A percentile compares a stretch with the other conserved stretches of the same genome.
These are phyloP conservation scores for Macrotyloma uniflorum DNA, from an alignment of 306 rosid species.

Conservation along the genomic window DNA sequence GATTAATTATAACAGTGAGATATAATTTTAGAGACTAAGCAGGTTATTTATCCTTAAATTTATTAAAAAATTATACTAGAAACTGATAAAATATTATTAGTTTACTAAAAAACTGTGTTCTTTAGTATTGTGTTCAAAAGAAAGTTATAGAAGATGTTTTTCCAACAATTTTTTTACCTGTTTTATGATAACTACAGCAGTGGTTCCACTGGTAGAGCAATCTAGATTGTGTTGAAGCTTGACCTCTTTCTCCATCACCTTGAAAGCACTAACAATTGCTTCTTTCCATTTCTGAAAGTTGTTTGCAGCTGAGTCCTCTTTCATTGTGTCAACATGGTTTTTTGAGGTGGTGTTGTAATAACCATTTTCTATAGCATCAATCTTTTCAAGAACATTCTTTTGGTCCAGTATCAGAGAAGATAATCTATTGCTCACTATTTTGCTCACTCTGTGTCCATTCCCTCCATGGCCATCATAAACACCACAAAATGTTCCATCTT, in stretches of 20 bases:
- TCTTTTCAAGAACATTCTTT: slow-evolving; percentile 36
- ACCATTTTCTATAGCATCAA: not conserved
- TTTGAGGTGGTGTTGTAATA: not conserved
- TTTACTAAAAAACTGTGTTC: too few relatives aligned
- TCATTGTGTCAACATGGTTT: not conserved
- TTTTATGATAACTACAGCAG: slow-evolving; percentile 67
- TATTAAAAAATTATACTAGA: too few relatives aligned
- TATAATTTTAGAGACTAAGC: too few relatives aligned
- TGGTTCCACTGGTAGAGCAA: slow-evolving; percentile 64
- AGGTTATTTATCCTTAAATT: too few relatives aligned
- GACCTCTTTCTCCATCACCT: slow-evolving; percentile 73
- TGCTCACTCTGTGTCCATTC: slow-evolving; percentile 71
- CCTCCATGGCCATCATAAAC: slow-evolving; percentile 89
- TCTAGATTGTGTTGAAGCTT: slow-evolving; percentile 64
- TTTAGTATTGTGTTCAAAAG: too few relatives aligned
- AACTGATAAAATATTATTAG: too few relatives aligned
- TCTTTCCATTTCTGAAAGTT: slow-evolving; percentile 50
- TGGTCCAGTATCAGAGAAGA: slow-evolving; percentile 53
- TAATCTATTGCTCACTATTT: slow-evolving; percentile 51
- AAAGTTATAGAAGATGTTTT: too few relatives aligned
- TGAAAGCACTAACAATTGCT: slow-evolving; percentile 56
- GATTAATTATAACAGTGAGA: too few relatives aligned
- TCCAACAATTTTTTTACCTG: slow-evolving; percentile 44
- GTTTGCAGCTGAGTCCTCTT: slow-evolving; percentile 16
- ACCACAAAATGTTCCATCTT: slow-evolving; percentile 57